Base-by-base conservation (phyloP, 139 green algal species). In the Parachlorella kessleri region DNA sequence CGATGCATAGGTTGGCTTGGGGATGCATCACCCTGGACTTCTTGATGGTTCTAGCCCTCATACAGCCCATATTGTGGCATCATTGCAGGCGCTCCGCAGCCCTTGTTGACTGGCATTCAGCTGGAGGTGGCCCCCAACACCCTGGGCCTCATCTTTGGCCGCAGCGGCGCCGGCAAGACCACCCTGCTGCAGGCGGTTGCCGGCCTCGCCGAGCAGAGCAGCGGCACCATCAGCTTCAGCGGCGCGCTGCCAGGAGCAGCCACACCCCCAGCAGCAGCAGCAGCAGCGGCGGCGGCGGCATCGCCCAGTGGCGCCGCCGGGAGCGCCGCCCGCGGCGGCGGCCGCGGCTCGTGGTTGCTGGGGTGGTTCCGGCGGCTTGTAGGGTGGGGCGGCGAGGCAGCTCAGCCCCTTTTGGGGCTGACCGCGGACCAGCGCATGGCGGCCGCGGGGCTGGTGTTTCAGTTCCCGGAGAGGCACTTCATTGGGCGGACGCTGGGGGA, bases 391-490 rank as follows among this genome's bases (percentile, higher is more conserved):
- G 48, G 48, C 14, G n/a, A n/a, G n/a, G n/a, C n/a, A n/a, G n/a
- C n/a, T 24, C n/a, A n/a, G n/a, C n/a, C n/a, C n/a, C n/a, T n/a
- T n/a, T n/a, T n/a, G n/a, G 6, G 33, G 66, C 33, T 81, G 55
- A 39, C 63, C 1, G 39, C 59, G 0, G 38, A 77, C 35, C 69
- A 75, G 37, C 80, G 89, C 26, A 75, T 84, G 55, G 64, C 79
- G 40, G 72, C 88, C 41, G 87, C 92, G 18, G 95, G 95, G 0
- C 81, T 99, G 30, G 94, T 98, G 30, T 99, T 99, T 74, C 95
- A 99, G 88, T 98, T 98, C 73, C 95, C 95, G 4, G 94, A 98
- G 90, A 88, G 95, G 35, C 94, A 99, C 79, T 98, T 99, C 84
- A 77, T 99, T 30, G 94, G 91, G 1, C 75, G 26, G 26, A 89